A percentile compares a stretch with the other conserved stretches of the same genome.
These are phyloP conservation scores for Mucor circinelloides DNA, from an alignment of 371 early-diverging fungal species.

Conservation along the genomic window DNA sequence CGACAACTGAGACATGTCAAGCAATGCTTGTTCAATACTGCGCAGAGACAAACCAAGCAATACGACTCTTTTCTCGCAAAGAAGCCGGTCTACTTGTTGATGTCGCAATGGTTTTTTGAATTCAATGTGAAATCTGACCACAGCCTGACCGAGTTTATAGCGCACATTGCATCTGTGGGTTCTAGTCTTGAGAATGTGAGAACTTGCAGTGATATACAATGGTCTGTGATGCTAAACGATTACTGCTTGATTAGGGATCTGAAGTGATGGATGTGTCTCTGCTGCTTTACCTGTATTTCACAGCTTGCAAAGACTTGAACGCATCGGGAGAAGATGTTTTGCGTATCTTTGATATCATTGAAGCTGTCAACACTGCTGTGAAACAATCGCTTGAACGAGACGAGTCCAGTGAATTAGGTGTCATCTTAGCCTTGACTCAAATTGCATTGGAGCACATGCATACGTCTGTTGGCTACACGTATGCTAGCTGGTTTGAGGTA, in stretches of 20 bases:
- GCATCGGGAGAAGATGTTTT: conserved; percentile 6
- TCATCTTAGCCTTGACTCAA: conserved; percentile 17
- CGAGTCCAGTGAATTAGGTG: background rate
- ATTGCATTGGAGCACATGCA: conserved; percentile 18
- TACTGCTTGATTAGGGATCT: background rate
- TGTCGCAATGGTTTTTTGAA: conserved; percentile 18
- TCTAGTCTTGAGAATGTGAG: background rate
- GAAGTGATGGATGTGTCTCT: conserved; percentile 11
- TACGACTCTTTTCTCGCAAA: background rate
- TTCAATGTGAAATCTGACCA: background rate
- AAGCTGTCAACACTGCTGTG: background rate
- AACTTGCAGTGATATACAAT: background rate
- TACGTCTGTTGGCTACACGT: conserved; percentile 12
- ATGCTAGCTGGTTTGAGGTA: conserved; percentile 30
- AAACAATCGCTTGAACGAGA: conserved; percentile 1
- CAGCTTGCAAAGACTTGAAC: conserved; percentile 12
- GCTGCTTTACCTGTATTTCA: conserved; percentile 1
- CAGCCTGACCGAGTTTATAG: background rate
- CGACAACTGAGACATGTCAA: conserved; percentile 1
- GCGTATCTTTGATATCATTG: conserved; percentile 16
- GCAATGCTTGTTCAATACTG: background rate
- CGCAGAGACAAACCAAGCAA: background rate
- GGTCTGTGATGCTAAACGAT: background rate
- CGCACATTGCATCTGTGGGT: background rate
- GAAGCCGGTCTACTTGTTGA: background rate